Conservation (phyloP, 1,284 basidiomycete genomes). For the Trichosporon faecale region DNA sequence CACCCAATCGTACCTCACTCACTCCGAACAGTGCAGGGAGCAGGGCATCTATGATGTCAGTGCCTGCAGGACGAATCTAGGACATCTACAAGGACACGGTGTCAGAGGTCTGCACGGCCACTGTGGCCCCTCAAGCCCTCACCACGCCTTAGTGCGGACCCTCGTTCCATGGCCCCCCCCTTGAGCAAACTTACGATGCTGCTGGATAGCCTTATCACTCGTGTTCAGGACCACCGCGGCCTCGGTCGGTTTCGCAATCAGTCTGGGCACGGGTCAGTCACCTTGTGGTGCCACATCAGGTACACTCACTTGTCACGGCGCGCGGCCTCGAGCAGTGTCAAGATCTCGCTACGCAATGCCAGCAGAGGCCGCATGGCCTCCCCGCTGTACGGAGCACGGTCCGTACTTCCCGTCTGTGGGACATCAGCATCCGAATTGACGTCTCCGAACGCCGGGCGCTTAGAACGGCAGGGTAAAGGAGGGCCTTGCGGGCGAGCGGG, state of each 20-base stretch:
- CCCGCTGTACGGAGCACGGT: not conserved
- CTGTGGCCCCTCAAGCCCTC: not conserved
- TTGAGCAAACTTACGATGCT: not conserved
- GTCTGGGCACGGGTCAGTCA: not conserved
- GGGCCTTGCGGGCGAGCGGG: not conserved
- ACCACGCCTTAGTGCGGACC: not conserved
- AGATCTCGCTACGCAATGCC: slow-evolving; percentile 29
- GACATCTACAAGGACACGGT: too few species aligned
- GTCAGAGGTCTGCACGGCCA: not conserved
- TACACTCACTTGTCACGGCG: slow-evolving; percentile 37
- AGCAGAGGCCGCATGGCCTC: slow-evolving; percentile 33
- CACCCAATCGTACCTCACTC: slow-evolving; percentile 61
- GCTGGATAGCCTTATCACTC: slow-evolving; percentile 7
- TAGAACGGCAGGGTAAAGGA: not conserved
- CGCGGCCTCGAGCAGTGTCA: slow-evolving; percentile 36
- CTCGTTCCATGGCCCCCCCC: not conserved
- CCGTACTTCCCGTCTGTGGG: not conserved
- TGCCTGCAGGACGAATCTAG: not conserved
- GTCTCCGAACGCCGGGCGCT: not conserved
- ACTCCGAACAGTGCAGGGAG: slow-evolving; percentile 74
- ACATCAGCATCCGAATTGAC: not conserved
- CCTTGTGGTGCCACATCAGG: not conserved
- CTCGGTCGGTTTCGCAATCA: slow-evolving; percentile 20
- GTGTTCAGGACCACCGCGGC: slow-evolving; percentile 20
- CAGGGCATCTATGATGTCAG: slow-evolving; percentile 55